Base-by-base conservation (phyloP, 345 rosid species). In the Isatis tinctoria region DNA sequence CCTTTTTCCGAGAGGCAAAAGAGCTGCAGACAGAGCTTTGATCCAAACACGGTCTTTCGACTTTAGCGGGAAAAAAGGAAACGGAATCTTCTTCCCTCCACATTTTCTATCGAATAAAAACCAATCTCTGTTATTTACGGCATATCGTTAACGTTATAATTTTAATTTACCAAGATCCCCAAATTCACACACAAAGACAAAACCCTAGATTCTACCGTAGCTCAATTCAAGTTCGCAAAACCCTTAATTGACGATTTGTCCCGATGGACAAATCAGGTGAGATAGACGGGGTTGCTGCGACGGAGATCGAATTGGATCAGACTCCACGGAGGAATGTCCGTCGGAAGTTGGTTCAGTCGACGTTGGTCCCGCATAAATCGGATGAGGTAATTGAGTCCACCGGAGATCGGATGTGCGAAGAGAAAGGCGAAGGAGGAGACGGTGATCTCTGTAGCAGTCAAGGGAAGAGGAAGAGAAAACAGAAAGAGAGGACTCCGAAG, bases 291-390 rank as follows among this genome's bases (percentile, higher is more conserved):
- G 11, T 37, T 28, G 56, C 40, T 33, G 44, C 47, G 65, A 28
- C 58, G 41, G 62, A 30, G 80, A 74, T 68, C 39, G 53, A 56
- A 40, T 30, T 70, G 32, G 78, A 37, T 27, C 82, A 61, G 39
- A 72, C 76, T 48, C 81, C 68, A 27, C 82, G 82, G 80, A 81
- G 75, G 65, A 76, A 47, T 52, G 79, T 65, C 40, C 87, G 88
- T 37, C 91, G 91, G 73, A 83, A 85, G 57, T 64, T 91, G 79
- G 85, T 94, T 32, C 98, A 94, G 88, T 84, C 96, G 63, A 87
- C 91, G 33, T 68, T 94, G 76, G 65, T 88, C 62, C 86, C 89
- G 11, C 85, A 69, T 33, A 91, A 73, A 74, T 67, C 82, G 1
- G 85, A 66, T 18, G 85, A 70, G 6, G 86, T 76, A 45, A 71